Evolutionary conservation across 2,329 filamentous ascomycete species (phyloP).

Genomic region (Alternaria sp.): DNA sequence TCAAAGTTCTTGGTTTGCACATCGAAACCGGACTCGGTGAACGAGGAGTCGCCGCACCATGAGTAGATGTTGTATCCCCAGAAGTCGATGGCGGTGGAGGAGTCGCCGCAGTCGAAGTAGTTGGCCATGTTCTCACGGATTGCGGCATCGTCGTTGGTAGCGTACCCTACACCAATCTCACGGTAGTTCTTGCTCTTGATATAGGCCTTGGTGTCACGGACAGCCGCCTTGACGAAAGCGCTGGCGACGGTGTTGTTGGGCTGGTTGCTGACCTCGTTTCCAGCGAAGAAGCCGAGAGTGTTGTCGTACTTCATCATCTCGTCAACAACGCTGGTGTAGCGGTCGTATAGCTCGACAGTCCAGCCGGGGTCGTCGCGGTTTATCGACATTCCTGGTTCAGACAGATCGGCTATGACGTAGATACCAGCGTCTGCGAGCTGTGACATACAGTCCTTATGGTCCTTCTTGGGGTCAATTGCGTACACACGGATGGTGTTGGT

Average conservation of each 20-base stretch:
- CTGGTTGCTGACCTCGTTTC: slow-evolving; percentile 95
- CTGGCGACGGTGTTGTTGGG: slow-evolving; percentile 88
- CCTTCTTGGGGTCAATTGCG: slow-evolving; percentile 79
- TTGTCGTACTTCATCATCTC: slow-evolving; percentile 84
- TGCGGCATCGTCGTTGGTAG: slow-evolving; percentile 87
- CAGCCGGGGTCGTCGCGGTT: slow-evolving; percentile 80
- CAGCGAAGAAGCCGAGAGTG: slow-evolving; percentile 95
- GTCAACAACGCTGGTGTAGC: slow-evolving; percentile 87
- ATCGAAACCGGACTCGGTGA: slow-evolving; percentile 78
- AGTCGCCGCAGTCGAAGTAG: slow-evolving; percentile 90
- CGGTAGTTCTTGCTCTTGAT: slow-evolving; percentile 83
- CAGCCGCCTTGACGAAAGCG: slow-evolving; percentile 96
- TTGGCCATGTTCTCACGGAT: slow-evolving; percentile 84
- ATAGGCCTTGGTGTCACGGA: slow-evolving; percentile 94
- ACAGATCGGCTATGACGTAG: slow-evolving; percentile 92
- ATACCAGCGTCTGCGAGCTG: slow-evolving; percentile 84
- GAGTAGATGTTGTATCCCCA: slow-evolving; percentile 99
- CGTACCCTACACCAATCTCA: slow-evolving; percentile 88
- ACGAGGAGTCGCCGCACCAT: slow-evolving; percentile 90
- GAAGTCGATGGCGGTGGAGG: slow-evolving; percentile 79
- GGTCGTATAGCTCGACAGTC: slow-evolving; percentile 78
- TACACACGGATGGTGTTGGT: slow-evolving; percentile 94
- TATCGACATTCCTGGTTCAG: slow-evolving; percentile 83
- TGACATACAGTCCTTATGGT: slow-evolving; percentile 87
- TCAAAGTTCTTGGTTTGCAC: slow-evolving; percentile 85